Base-by-base conservation (phyloP, 2,329 filamentous ascomycete species). In the Fusarium mundagurra region DNA sequence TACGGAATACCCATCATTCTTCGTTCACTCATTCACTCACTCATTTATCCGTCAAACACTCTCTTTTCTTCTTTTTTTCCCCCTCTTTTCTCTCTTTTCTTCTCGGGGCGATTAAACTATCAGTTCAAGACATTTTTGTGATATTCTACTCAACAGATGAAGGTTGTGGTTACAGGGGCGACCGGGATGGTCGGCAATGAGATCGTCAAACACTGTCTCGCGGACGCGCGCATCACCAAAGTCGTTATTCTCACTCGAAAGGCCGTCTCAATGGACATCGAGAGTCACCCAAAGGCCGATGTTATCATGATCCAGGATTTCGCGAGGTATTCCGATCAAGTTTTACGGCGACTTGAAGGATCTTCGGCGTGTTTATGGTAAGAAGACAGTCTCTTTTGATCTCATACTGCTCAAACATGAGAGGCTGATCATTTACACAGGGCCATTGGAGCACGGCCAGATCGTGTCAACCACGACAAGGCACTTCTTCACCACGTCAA, bases 361-460 rank as follows among this genome's bases (percentile, higher is more conserved):
- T 90, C 90, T 1, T 85, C 90, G 50, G 91, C 88, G 2, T 92
- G 89, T 76, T 85, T 93, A 33, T 93, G 92, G 92, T 91, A 88
- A 44, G 85, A 88, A 44, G 85, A 86, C 22, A 22, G 14, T 16
- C 31, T 31, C 45, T 41, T 51, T 53, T 51, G 7, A 54, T 54
- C n/a, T 36, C 55, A 60, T 61, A 57, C 38, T 69, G 17, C 27
- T 45, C 33, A 12, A 29, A 62, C 50, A 64, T 59, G 38, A 59
- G 43, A 65, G 24, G 33, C 54, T 59, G 16, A 58, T 45, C 29
- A 53, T 45, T 57, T n/a, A 64, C 22, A 43, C 34, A 86, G 84
- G 85, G 80, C 82, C 17, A 82, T 86, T 64, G 83, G 84, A 41
- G 82, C 81, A 47, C 78, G 79, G 84, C 88, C 48, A 82, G 86